Base-by-base conservation (phyloP, 2,329 filamentous ascomycete species). In the Hymenotorrendiella dingleyae region DNA sequence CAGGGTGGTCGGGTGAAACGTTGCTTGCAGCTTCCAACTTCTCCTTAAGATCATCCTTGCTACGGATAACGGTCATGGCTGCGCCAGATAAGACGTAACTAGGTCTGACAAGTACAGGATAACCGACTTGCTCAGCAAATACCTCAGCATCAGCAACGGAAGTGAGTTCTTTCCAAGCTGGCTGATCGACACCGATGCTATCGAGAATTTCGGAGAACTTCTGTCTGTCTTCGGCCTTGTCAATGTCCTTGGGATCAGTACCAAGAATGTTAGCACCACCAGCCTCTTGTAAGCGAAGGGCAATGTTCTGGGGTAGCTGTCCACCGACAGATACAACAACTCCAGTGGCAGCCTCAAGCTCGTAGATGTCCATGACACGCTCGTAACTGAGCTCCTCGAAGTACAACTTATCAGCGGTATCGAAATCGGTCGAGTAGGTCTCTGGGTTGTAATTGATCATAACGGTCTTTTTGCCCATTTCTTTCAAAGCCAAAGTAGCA, bases 131-230 rank as follows among this genome's bases (percentile, higher is more conserved):
- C 10, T 87, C 71, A 38, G 89, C 90, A 57, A 97, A 98, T 49
- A 76, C 71, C 69, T 90, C 84, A n/a, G 90, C 93, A 16, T 86
- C 93, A 49, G 83, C 71, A 48, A 91, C 86, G 12, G 87, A 96
- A 22, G 86, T 94, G 28, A 97, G 80, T 65, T 98, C 93, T 68
- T 94, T 95, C 93, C 93, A 98, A 8, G 88, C 89, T 26, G 93
- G 93, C 69, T 98, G 93, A 63, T 97, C 91, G 43, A 98, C 82
- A 46, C 90, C 91, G 57, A 97, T 96, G 65, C 86, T 94, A 66
- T 98, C 93, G 34, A 98, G 76, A 52, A 97, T 97, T 59, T 90
- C 85, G 17, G 91, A 96, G 73, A 98, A 98, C 67, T 98, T 97
- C 67, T 97, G 90, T 62, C 93, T 82, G 64, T 98, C 90, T 68